Percentiles rank a stretch among this genome's conserved stretches.
phyloP scores from a whole-genome alignment of 2,329 filamentous ascomycete genomes.

The Arachnomyces sp. region DNA sequence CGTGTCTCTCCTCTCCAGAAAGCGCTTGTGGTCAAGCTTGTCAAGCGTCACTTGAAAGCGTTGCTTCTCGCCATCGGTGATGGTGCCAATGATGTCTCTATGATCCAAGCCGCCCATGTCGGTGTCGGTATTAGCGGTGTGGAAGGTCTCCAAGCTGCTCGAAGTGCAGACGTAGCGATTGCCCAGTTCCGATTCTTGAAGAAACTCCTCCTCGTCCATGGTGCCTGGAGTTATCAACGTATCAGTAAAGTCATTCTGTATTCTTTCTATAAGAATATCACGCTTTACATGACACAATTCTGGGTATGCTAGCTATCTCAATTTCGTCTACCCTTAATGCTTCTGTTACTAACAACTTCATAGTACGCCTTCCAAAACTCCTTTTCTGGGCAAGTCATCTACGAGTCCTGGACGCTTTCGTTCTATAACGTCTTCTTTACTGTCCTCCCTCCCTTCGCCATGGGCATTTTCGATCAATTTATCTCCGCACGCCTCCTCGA shows the following conservation, averaged over 20 bases:
- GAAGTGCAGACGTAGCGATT: slow-evolving; percentile 91
- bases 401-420: slow-evolving; percentile 98
- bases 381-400: slow-evolving; percentile 95
- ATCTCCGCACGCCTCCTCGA: slow-evolving; percentile 89
- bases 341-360: slow-evolving; percentile 20
- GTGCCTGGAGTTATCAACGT: slow-evolving; percentile 94
- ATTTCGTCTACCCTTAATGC: neutral
- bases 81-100: slow-evolving; percentile 97
- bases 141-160: slow-evolving; percentile 91
- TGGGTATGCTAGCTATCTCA: slow-evolving; percentile 62
- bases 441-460: slow-evolving; percentile 80
- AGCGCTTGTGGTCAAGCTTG: slow-evolving; percentile 92
- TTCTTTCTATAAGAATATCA: slow-evolving; percentile 99
- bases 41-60: slow-evolving; percentile 86
- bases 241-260: slow-evolving; percentile 96
- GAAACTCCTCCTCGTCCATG: slow-evolving; percentile 89
- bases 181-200: slow-evolving; percentile 91
- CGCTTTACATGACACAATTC: slow-evolving; percentile 97
- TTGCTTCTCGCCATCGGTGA: slow-evolving; percentile 94
- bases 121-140: slow-evolving; percentile 95
- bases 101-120: slow-evolving; percentile 98
- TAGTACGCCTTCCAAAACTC: slow-evolving; percentile 96
- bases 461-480: slow-evolving; percentile 96
- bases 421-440: slow-evolving; percentile 99
- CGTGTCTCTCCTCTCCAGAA: slow-evolving; percentile 97